Evolutionary conservation across 2,329 filamentous ascomycete species (phyloP), one percentile per base, ranked within the genome.

Genomic region (Aspergillus persii): DNA sequence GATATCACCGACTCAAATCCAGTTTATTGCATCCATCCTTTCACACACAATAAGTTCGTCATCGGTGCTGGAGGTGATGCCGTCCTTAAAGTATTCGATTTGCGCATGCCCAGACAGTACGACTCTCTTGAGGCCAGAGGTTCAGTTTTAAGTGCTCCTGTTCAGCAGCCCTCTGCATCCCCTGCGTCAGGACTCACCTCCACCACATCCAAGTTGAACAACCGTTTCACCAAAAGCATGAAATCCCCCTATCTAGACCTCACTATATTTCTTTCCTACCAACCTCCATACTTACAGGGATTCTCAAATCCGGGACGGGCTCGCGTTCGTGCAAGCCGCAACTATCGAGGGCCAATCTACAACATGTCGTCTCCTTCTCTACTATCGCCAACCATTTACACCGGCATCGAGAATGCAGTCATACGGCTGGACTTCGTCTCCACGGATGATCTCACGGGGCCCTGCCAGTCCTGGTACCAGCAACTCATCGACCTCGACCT

Each of bases 1-100:
- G 85, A 88, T 65, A 76, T 79, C 1, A 83, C 84, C 3, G 85
- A 88, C 63, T 78, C 82, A 61, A 83, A 82, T 18, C 77, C 84
- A 0, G 80, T 87, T 6, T 87, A 87, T 67, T 83, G 83, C 23
- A 77, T 89, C 15, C 79, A 83, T 1, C 74, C 81, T 0, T 80
- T 86, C 53, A 84, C 84, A 2, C 79, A 80, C 23, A 82, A 87
- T 63, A 77, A 80, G 2, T 80, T 89, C 56, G 68, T 87, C 8
- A 83, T 81, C 9, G 86, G 86, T 27, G 80, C 81, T 1, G 81
- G 81, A 3, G 78, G 81, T 52, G 83, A 88, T 69, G 82, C 80
- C 49, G 76, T 87, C 53, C 72, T 89, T 49, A 88, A 88, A 64
- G 75, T 87, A 4, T 89, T 86, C 63, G 86, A 89, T 64, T 68